Conservation (phyloP, 2,329 filamentous ascomycete species). For the Monosporascus ibericus region DNA sequence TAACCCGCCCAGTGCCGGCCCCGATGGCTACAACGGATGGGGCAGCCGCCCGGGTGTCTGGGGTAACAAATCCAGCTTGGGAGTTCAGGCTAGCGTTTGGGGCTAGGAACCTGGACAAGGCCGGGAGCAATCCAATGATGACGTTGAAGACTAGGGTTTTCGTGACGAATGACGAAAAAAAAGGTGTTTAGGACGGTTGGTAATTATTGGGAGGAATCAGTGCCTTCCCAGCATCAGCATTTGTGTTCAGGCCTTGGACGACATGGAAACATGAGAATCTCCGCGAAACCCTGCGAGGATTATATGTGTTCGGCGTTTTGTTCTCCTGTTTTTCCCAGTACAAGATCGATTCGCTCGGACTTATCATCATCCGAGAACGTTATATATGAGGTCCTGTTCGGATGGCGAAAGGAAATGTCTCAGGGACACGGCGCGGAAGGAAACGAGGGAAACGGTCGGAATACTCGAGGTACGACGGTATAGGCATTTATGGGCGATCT, state of each 20-base stretch:
- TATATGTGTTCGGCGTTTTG: constrained; percentile 16
- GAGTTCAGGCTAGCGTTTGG: constrained; percentile 91
- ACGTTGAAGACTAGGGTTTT: neutral
- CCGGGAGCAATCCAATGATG: constrained; percentile 4
- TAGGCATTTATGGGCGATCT: neutral
- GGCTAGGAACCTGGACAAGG: constrained; percentile 47
- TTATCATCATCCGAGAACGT: neutral
- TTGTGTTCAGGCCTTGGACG: constrained; percentile 28
- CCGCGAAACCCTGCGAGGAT: constrained; percentile 12
- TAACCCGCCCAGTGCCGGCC: constrained; percentile 45
- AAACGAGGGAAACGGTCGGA: neutral
- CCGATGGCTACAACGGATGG: constrained; percentile 59
- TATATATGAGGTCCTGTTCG: neutral
- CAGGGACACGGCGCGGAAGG: neutral
- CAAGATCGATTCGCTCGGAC: neutral
- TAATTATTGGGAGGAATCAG: constrained; percentile 19
- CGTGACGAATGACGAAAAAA: constrained; percentile 17
- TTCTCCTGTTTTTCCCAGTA: neutral
- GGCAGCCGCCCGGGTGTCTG: constrained; percentile 75
- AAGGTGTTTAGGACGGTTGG: constrained; percentile 27
- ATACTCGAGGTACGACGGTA: neutral
- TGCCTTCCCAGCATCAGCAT: constrained; percentile 30
- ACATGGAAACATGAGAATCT: constrained; percentile 21
- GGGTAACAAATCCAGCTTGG: constrained; percentile 75
- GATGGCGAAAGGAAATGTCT: neutral